Percentiles rank a stretch among this genome's conserved stretches.
phyloP scores from a whole-genome alignment of 805 yeast genomes.

The Teunomyces pallodes region DNA sequence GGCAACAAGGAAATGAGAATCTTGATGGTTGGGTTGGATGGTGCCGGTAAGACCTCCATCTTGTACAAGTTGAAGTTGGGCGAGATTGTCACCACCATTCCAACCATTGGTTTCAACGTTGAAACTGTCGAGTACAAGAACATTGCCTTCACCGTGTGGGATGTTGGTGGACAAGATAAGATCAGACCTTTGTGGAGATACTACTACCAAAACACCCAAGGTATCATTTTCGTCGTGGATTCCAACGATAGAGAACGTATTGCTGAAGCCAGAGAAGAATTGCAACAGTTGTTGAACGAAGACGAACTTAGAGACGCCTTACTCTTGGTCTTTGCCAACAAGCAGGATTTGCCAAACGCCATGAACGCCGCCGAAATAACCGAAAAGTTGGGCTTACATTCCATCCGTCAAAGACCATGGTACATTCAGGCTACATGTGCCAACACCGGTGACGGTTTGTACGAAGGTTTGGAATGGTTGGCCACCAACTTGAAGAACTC shows the following conservation, averaged over 20 bases:
- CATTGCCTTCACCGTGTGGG: conserved; percentile 44
- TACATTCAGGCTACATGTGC: conserved; percentile 99
- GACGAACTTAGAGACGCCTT: conserved; percentile 43
- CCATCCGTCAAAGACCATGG: conserved; percentile 99
- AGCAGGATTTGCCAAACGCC: conserved; percentile 45
- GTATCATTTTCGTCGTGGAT: conserved; percentile 42
- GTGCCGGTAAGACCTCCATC: conserved; percentile 43
- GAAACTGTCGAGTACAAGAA: conserved; percentile 44
- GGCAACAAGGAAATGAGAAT: conserved; percentile 45
- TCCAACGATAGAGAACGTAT: conserved; percentile 44
- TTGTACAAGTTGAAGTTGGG: conserved; percentile 43
- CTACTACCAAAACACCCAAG: conserved; percentile 44
- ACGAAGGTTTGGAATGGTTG: conserved; percentile 39
- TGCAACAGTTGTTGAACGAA: conserved; percentile 44
- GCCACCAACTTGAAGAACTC: conserved; percentile 32
- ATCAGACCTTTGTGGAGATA: conserved; percentile 45
- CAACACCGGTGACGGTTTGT: conserved; percentile 65
- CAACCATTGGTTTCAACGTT: conserved; percentile 43
- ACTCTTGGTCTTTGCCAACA: conserved; percentile 40
- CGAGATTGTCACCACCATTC: conserved; percentile 42
- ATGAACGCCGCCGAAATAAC: conserved; percentile 45
- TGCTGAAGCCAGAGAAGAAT: conserved; percentile 42
- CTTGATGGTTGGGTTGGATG: conserved; percentile 44
- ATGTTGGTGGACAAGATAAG: conserved; percentile 45
- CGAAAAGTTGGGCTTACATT: conserved; percentile 51